Base-by-base conservation (phyloP, 805 yeast species). In the Saccharomycopsis microspora region DNA sequence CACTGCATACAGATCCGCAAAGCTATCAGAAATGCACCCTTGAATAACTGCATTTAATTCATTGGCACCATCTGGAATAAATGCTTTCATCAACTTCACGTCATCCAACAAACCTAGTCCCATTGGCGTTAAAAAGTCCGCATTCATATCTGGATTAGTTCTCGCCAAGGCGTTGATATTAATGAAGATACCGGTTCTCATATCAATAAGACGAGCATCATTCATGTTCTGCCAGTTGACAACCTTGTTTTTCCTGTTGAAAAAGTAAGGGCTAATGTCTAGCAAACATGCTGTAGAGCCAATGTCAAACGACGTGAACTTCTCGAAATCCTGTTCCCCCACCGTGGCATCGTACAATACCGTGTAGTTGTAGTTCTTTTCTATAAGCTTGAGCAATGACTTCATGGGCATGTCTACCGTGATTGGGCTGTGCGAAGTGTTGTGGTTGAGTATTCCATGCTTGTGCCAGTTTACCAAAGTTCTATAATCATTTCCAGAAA, bases 131-230 rank as follows among this genome's bases (percentile, higher is more conserved):
- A 9, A 8, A 34, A 34, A 34, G 10, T 10, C n/a, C 3, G 29
- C 29, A 8, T 11, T 28, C 6, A 30, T 37, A 30, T 32, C 37
- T 7, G 10, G 8, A 11, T 40, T 32, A 28, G 19, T 8, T 42
- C 32, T 42, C n/a, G 8, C 29, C n/a, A 42, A 10, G 1, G 69
- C 78, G 4, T 76, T 70, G 36, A 74, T 65, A 54, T 74, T 78
- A 44, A 74, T 68, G 53, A 70, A 74, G 45, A 70, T 60, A 4
- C 78, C 78, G 8, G 74, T 65, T 47, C 68, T 69, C 6, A 68
- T 57, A 53, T 74, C 78, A 43, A 74, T 71, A 54, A 71, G 71
- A 43, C 79, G 58, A 4, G 74, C 61, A 55, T 62, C 65, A 43
- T 59, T 59, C 43, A 59, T 52, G 3, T 78, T 79, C 5, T 42